These are phyloP conservation scores for Iodosphaeria phyllophila DNA, from an alignment of 2,329 filamentous ascomycete species.

Conservation along the genomic window DNA sequence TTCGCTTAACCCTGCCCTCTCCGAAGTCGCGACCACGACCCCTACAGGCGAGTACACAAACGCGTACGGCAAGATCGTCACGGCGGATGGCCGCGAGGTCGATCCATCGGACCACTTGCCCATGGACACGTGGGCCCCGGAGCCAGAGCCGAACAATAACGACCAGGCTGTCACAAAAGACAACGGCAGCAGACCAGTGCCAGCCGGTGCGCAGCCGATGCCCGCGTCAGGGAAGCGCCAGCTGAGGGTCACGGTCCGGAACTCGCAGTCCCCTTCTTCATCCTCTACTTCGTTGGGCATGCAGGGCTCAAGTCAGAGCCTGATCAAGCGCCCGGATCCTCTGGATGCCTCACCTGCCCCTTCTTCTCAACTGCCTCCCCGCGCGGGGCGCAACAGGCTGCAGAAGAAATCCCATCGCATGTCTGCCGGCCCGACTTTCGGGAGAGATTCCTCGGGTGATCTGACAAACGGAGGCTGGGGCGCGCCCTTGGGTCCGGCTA, in stretches of 20 bases:
- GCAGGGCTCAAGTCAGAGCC: too few species aligned
- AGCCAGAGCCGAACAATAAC: constrained; percentile 53
- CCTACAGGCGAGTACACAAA: constrained; percentile 25
- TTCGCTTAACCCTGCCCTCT: constrained; percentile 42
- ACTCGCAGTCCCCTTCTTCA: constrained; percentile 25
- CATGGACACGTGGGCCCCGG: constrained; percentile 59
- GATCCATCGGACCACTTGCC: constrained; percentile 70
- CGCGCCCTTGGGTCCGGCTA: constrained; percentile 34
- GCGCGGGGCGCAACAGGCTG: constrained; percentile 35
- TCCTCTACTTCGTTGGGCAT: constrained; percentile 11
- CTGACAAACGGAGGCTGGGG: too few species aligned
- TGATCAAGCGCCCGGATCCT: too few species aligned
- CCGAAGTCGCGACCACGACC: constrained; percentile 15
- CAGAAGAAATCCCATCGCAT: constrained; percentile 40
- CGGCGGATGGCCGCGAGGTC: constrained; percentile 55
- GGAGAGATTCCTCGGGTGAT: constrained; percentile 28
- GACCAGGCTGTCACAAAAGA: constrained; percentile 10
- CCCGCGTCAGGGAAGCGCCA: constrained; percentile 30
- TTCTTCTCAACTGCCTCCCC: too few species aligned
- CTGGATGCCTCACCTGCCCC: too few species aligned
- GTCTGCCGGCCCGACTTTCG: constrained; percentile 21
- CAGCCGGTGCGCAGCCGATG: constrained; percentile 33
- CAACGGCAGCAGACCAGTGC: constrained; percentile 23
- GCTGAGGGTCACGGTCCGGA: constrained; percentile 28
- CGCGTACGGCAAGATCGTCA: constrained; percentile 51